These are phyloP conservation scores for Lepidium africanum DNA, from an alignment of 345 rosid species.

Conservation along the genomic window DNA sequence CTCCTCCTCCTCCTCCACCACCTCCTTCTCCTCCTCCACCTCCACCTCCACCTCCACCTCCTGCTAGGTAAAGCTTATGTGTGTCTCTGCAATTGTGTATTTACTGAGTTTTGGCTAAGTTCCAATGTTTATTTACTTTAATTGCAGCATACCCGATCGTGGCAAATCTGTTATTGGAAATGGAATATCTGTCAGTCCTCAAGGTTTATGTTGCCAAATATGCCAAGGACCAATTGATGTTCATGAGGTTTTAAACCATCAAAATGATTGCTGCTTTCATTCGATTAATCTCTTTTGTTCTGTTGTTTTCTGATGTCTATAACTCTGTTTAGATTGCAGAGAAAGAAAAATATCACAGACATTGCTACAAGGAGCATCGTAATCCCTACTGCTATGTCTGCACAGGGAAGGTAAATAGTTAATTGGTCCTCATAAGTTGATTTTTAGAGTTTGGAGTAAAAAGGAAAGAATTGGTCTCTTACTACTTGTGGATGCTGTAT, in stretches of 20 bases:
- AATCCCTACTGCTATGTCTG: conserved; percentile 13
- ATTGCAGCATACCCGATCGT: conserved; percentile 48
- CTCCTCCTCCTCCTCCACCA: no score
- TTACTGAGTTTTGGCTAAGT: background rate
- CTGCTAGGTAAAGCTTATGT: conserved; percentile 5
- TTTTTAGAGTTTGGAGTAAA: background rate
- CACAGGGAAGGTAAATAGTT: background rate
- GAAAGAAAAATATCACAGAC: background rate
- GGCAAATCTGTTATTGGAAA: conserved; percentile 47
- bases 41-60: background rate
- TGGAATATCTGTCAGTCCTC: conserved; percentile 57
- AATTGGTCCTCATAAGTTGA: background rate
- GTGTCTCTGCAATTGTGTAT: background rate
- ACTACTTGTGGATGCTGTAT: background rate
- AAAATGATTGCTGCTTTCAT: background rate
- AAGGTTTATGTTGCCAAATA: conserved; percentile 56
- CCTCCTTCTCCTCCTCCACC: no score
- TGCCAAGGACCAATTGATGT: conserved; percentile 52
- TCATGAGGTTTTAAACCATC: conserved; percentile 42
- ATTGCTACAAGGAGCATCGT: conserved; percentile 4
- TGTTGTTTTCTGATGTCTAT: background rate
- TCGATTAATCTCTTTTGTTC: background rate
- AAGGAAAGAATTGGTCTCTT: background rate
- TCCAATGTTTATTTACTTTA: background rate
- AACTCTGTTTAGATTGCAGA: background rate